Evolutionary conservation across 164 flowering plant species (phyloP).

Genomic region (Liriodendron chinense): DNA sequence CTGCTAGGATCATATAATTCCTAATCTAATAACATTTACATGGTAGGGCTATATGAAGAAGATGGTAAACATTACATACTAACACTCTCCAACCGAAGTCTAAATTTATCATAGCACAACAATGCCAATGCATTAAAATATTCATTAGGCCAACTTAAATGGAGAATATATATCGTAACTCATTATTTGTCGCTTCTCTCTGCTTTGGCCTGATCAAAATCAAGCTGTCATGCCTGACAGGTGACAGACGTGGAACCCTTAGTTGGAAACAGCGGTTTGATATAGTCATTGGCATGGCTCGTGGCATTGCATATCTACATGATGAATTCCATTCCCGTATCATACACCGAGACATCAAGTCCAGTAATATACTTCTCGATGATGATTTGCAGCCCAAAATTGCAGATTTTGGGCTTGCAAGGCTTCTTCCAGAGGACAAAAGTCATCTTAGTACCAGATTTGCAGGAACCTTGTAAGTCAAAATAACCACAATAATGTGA

Average conservation of each 20-base stretch:
- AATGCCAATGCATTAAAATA: too few species aligned
- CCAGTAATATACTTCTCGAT: conserved; percentile 52
- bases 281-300: conserved; percentile 50
- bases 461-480: conserved; percentile 63
- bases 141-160: too few species aligned
- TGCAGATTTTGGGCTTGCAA: conserved; percentile 63
- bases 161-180: too few species aligned
- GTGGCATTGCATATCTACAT: conserved; percentile 57
- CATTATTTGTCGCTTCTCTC: not conserved
- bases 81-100: too few species aligned
- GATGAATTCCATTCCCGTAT: conserved; percentile 51
- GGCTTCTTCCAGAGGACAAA: conserved; percentile 49
- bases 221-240: conserved; percentile 18
- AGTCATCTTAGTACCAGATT: conserved; percentile 54
- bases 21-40: too few species aligned
- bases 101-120: too few species aligned
- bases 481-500: conserved; percentile 6
- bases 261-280: conserved; percentile 50
- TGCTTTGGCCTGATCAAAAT: not conserved
- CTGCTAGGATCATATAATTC: too few species aligned
- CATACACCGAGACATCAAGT: conserved; percentile 58
- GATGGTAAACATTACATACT: too few species aligned
- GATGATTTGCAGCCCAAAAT: conserved; percentile 51
- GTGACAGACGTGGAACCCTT: conserved; percentile 39
- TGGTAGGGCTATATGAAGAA: too few species aligned